These are phyloP conservation scores for Chaetomidium leptoderma DNA, from an alignment of 495 filamentous ascomycete genomes.

Conservation along the genomic window DNA sequence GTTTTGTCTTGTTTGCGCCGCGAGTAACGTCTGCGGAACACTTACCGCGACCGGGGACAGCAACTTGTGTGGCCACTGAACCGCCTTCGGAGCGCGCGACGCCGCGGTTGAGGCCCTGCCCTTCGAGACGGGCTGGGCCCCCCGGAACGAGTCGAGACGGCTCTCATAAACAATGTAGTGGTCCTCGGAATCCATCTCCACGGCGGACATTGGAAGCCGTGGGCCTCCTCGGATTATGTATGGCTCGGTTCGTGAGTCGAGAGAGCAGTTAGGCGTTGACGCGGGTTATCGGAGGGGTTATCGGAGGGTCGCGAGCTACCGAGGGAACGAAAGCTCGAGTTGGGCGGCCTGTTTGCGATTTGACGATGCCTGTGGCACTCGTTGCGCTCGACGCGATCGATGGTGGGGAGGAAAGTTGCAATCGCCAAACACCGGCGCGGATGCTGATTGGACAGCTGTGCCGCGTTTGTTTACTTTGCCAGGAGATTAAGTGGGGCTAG, in stretches of 20 bases:
- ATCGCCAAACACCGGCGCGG: constrained; percentile 5
- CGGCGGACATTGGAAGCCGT: constrained; percentile 13
- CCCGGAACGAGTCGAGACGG: constrained; percentile 69
- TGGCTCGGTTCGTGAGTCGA: not conserved
- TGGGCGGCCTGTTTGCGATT: not conserved
- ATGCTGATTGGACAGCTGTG: constrained; percentile 20
- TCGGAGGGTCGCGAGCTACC: no score
- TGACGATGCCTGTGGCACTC: not conserved
- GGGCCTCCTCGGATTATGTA: constrained; percentile 1
- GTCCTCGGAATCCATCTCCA: constrained; percentile 30
- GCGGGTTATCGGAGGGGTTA: not conserved
- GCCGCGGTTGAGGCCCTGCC: constrained; percentile 59
- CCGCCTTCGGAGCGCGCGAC: constrained; percentile 49
- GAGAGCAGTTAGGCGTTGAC: not conserved
- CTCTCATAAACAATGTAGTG: constrained; percentile 58
- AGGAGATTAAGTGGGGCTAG: not conserved
- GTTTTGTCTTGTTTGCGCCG: not conserved
- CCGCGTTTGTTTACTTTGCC: constrained; percentile 33
- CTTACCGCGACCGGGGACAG: constrained; percentile 62
- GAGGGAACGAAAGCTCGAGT: not conserved
- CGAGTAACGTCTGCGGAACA: not conserved
- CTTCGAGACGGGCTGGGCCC: constrained; percentile 49
- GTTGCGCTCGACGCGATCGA: not conserved
- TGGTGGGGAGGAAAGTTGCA: constrained; percentile 12
- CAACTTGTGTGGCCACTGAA: constrained; percentile 72